A percentile compares a stretch with the other conserved stretches of the same genome.
phyloP scores from a whole-genome alignment of 2,329 filamentous ascomycete genomes.

The Sporothrix pseudoabietina region DNA sequence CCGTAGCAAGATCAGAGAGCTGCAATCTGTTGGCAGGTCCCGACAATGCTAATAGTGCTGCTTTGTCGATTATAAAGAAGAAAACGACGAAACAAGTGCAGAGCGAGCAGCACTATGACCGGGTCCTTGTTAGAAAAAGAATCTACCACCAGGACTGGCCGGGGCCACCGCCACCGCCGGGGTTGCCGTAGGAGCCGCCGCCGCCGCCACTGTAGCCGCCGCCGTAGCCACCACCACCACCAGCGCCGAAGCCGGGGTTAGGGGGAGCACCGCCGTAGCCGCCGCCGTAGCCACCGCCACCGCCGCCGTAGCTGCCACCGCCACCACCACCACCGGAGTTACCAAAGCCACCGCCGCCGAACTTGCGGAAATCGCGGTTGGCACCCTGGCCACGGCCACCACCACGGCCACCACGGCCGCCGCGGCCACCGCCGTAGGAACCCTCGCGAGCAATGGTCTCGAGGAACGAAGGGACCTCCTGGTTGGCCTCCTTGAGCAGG shows the following conservation, averaged over 20 bases:
- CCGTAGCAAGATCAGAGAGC: not conserved
- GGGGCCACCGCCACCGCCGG: slow-evolving; percentile 61
- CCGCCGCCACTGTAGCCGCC: slow-evolving; percentile 53
- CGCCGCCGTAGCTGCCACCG: slow-evolving; percentile 43
- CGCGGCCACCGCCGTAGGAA: slow-evolving; percentile 73
- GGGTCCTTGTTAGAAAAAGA: not conserved
- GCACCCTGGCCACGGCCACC: slow-evolving; percentile 70
- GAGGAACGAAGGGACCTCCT: slow-evolving; percentile 90
- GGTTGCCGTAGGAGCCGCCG: slow-evolving; percentile 63
- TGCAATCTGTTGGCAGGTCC: not conserved
- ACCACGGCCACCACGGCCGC: slow-evolving; percentile 66
- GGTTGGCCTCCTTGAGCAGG: slow-evolving; percentile 98
- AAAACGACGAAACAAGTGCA: slow-evolving; percentile 32
- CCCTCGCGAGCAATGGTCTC: slow-evolving; percentile 97
- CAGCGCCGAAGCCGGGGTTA: slow-evolving; percentile 45
- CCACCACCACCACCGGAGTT: slow-evolving; percentile 59
- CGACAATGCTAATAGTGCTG: not conserved
- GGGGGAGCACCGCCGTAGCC: slow-evolving; percentile 41
- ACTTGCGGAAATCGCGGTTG: slow-evolving; percentile 90
- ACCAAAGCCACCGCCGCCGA: slow-evolving; percentile 60
- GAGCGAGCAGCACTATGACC: slow-evolving; percentile 14
- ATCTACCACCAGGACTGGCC: slow-evolving; percentile 70
- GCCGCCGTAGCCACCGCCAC: slow-evolving; percentile 48
- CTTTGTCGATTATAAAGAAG: not conserved
- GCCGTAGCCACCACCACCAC: slow-evolving; percentile 55